Base-by-base conservation (phyloP, 2,329 filamentous ascomycete genomes). In the Trichoderma sp. region DNA sequence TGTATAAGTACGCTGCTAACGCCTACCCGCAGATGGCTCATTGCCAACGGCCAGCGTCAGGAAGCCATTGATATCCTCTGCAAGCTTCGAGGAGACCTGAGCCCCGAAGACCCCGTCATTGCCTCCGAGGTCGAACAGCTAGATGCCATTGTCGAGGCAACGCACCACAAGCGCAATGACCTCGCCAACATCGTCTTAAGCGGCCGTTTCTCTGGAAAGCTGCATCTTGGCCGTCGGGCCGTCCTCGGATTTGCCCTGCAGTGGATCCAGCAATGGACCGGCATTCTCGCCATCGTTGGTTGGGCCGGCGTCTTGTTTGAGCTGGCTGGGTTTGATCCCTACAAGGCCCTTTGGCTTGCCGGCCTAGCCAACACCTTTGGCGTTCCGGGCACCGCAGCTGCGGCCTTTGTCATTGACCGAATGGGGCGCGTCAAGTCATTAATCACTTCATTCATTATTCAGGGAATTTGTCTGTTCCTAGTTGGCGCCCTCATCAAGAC, bases 291-390 rank as follows among this genome's bases (percentile, higher is more conserved):
- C 65, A 81, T 84, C 47, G 82, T 81, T 6, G 78, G 79, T 13
- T 84, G 82, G 80, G 71, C 76, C 0, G 73, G 73, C 3, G 73
- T 68, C 8, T 39, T 77, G 11, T 76, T 77, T 61, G 70, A 67
- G 47, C 71, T 76, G 6, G 76, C 76, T 3, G 76, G 76, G 3
- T 77, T 77, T 63, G 75, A 76, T 65, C 11, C 70, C 8, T 74
- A 74, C 62, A 77, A 77, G 47, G 74, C 75, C 12, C 73, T 77
- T 4, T 76, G 85, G 43, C 82, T 88, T 11, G 82, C 85, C 1
- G 86, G 86, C 6, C 83, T 84, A 6, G 76, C 86, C 17, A 88
- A 87, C 76, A 87, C 85, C 0, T 80, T 87, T 63, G 85, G 85
- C 13, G 84, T 87, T 30, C 73, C 86, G 3, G 85, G 85, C 1